Evolutionary conservation across 345 rosid species (phyloP).

Genomic region (Melaleuca alternifolia): DNA sequence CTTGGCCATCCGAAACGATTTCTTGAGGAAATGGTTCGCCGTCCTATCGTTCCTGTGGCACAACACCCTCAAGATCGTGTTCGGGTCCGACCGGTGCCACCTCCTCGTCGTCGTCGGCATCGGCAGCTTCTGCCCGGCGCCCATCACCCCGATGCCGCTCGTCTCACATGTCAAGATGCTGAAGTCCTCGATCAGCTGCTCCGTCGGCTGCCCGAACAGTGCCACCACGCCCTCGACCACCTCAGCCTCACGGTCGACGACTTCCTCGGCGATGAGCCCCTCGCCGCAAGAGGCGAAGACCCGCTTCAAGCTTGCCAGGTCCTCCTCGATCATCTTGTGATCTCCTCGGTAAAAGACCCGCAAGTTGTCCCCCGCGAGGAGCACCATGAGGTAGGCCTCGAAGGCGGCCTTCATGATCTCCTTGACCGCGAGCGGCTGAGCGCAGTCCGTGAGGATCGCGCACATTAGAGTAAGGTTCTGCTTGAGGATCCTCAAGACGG

Average conservation of each 20-base stretch:
- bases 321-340: conserved; percentile 19
- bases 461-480: conserved; percentile 30
- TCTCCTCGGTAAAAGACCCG: conserved; percentile 21
- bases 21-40: conserved; percentile 30
- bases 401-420: conserved; percentile 36
- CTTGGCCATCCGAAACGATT: conserved; percentile 30
- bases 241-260: conserved; percentile 20
- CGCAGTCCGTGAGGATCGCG: conserved; percentile 31
- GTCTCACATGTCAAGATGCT: conserved; percentile 30
- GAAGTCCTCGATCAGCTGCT: conserved; percentile 40
- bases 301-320: conserved; percentile 22
- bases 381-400: conserved; percentile 31
- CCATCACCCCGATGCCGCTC: conserved; percentile 26
- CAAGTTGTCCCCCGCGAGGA: conserved; percentile 28
- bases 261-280: conserved; percentile 27
- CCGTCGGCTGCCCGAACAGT: conserved; percentile 33
- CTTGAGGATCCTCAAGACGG: conserved; percentile 23
- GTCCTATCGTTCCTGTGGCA: conserved; percentile 31
- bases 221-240: conserved; percentile 26
- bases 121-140: conserved; percentile 30
- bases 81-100: conserved; percentile 42
- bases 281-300: conserved; percentile 24
- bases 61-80: conserved; percentile 31
- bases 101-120: conserved; percentile 40
- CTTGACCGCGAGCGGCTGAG: conserved; percentile 21